These are phyloP conservation scores for Fusarium sambucinum DNA, from an alignment of 2,329 filamentous ascomycete genomes.

Conservation along the genomic window DNA sequence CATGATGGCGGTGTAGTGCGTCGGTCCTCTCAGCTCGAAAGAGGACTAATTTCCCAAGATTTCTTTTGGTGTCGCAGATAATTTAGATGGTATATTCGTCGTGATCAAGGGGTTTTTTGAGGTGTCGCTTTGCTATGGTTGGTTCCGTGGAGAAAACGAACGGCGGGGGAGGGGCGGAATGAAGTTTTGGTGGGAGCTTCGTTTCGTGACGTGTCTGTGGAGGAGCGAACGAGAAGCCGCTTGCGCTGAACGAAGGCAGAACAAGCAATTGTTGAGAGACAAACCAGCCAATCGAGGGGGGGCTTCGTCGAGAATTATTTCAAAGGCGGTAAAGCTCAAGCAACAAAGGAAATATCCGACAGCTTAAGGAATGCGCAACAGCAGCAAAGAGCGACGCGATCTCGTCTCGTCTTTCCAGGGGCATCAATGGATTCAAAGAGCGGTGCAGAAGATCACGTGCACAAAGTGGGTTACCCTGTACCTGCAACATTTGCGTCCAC, in stretches of 20 bases:
- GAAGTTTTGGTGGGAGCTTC: constrained; percentile 42
- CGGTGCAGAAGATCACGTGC: constrained; percentile 38
- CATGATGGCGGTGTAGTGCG: constrained; percentile 34
- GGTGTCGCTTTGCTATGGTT: constrained; percentile 6
- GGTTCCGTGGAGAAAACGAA: constrained; percentile 38
- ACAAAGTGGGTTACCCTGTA: constrained; percentile 6
- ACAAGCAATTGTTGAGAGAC: constrained; percentile 1
- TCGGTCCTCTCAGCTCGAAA: constrained; percentile 27
- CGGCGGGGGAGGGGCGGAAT: constrained; percentile 40
- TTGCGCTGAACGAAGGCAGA: constrained; percentile 22
- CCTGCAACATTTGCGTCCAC: too few relatives aligned
- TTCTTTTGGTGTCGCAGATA: background rate
- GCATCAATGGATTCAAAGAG: constrained; percentile 35
- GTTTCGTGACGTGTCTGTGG: constrained; percentile 41
- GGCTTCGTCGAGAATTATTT: background rate
- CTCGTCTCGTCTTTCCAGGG: constrained; percentile 26
- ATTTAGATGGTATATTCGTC: constrained; percentile 1
- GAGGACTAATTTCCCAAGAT: constrained; percentile 19
- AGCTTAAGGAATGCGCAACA: constrained; percentile 34
- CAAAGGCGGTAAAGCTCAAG: constrained; percentile 19
- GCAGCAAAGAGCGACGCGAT: constrained; percentile 25
- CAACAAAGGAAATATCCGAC: constrained; percentile 33
- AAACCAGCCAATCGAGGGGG: constrained; percentile 27
- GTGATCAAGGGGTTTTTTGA: constrained; percentile 13
- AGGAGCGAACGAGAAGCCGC: constrained; percentile 15